These are phyloP conservation scores for Saccharomyces mikatae DNA, from an alignment of 805 yeast genomes.

Conservation along the genomic window DNA sequence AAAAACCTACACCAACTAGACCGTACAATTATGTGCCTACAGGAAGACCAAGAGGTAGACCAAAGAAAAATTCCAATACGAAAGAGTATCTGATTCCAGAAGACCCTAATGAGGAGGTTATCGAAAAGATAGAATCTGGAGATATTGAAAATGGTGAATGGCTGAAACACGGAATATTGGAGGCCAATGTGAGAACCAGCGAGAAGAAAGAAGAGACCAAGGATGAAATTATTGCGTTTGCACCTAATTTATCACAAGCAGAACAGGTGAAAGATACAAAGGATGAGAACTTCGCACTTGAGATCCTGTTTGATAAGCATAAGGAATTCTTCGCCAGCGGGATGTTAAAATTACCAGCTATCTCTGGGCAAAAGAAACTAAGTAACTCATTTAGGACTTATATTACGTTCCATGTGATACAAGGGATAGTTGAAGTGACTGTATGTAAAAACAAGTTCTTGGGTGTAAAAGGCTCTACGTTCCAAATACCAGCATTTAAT, in stretches of 20 bases:
- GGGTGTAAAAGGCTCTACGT: conserved; percentile 64
- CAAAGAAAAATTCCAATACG: conserved; percentile 11
- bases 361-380: conserved; percentile 52
- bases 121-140: conserved; percentile 20
- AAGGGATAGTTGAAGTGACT: conserved; percentile 63
- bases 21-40: conserved; percentile 21
- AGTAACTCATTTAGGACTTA: conserved; percentile 52
- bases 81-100: background rate
- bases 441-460: conserved; percentile 51
- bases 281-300: conserved; percentile 51
- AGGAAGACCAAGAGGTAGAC: conserved; percentile 26
- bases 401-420: conserved; percentile 65
- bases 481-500: conserved; percentile 74
- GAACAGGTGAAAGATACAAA: conserved; percentile 34
- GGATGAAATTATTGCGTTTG: conserved; percentile 47
- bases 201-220: conserved; percentile 13
- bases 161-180: conserved; percentile 24
- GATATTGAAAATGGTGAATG: conserved; percentile 19
- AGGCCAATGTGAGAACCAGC: conserved; percentile 24
- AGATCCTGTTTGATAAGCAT: conserved; percentile 56
- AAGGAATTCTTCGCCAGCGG: conserved; percentile 67
- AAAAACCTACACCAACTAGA: conserved; percentile 10
- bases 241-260: conserved; percentile 46
- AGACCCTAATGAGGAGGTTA: conserved; percentile 16
- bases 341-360: conserved; percentile 53